phyloP scores from a whole-genome alignment of 2,329 filamentous ascomycete genomes.

The Cladophialophora chaetospira region DNA sequence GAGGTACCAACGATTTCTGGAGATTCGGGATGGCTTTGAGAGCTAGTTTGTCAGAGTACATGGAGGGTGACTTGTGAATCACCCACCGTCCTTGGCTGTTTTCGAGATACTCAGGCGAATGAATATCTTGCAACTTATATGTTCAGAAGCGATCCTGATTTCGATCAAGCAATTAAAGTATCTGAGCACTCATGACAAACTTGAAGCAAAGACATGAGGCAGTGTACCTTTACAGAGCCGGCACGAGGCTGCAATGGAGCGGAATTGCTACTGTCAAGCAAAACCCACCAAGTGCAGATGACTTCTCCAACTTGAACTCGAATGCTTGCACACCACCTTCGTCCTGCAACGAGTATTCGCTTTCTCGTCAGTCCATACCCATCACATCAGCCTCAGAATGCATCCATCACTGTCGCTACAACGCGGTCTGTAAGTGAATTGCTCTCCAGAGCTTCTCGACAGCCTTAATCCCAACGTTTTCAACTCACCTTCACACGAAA shows the following conservation, averaged over 20 bases:
- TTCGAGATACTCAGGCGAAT: too few species aligned
- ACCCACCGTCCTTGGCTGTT: too few species aligned
- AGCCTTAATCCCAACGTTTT: background rate
- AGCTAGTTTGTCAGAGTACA: background rate
- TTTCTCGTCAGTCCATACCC: background rate
- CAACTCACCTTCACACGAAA: background rate
- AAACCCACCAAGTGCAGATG: background rate
- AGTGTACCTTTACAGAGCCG: too few species aligned
- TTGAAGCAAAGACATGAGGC: too few species aligned
- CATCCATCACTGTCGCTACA: background rate
- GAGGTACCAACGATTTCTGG: conserved; percentile 51
- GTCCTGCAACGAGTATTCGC: background rate
- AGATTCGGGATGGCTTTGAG: conserved; percentile 48
- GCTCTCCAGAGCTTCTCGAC: background rate
- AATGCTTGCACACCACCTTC: background rate
- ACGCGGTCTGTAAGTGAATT: background rate
- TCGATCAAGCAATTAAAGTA: background rate
- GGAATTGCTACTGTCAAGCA: background rate
- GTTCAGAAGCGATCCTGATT: too few species aligned
- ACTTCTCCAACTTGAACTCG: background rate
- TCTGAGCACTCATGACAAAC: background rate
- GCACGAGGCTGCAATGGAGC: too few species aligned
- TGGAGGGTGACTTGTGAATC: background rate
- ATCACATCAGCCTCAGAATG: background rate
- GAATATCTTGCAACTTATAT: background rate